Evolutionary conservation across 1,284 basidiomycete genomes (phyloP).

Genomic region (Ustilago crameri): DNA sequence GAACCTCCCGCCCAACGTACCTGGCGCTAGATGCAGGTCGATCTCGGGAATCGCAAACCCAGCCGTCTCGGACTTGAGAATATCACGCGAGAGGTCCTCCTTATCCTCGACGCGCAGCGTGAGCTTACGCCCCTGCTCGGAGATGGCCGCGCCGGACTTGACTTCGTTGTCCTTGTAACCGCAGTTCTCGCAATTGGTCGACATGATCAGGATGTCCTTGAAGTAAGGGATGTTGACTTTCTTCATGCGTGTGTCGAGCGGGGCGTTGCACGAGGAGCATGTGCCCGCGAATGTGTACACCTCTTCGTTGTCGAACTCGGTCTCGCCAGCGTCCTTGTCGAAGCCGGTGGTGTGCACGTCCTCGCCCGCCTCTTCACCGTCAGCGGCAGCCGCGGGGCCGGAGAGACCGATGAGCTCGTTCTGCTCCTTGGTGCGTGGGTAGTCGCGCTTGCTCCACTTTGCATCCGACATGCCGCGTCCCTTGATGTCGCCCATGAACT

Average conservation of each 20-base stretch:
- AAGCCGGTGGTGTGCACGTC: slow-evolving; percentile 59
- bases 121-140: slow-evolving; percentile 84
- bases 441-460: slow-evolving; percentile 91
- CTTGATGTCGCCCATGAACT: slow-evolving; percentile 60
- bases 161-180: slow-evolving; percentile 98
- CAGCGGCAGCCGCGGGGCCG: slow-evolving; percentile 66
- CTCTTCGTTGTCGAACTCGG: slow-evolving; percentile 77
- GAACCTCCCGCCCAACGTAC: slow-evolving; percentile 97
- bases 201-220: slow-evolving; percentile 99
- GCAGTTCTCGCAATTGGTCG: slow-evolving; percentile 92
- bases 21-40: slow-evolving; percentile 88
- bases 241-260: slow-evolving; percentile 91
- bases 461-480: slow-evolving; percentile 76
- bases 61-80: slow-evolving; percentile 78
- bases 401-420: slow-evolving; percentile 82
- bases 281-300: slow-evolving; percentile 87
- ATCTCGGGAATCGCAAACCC: slow-evolving; percentile 94
- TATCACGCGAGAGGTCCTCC: slow-evolving; percentile 92
- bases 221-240: slow-evolving; percentile 97
- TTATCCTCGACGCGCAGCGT: slow-evolving; percentile 89
- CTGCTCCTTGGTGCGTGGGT: slow-evolving; percentile 83
- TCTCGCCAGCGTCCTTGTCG: slow-evolving; percentile 65
- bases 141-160: slow-evolving; percentile 90
- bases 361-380: slow-evolving; percentile 54
- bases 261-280: slow-evolving; percentile 88